A percentile compares a stretch with the other conserved stretches of the same genome.
Evolutionary conservation across 169 alveolate species (phyloP).

Genomic region (Perkinsus olseni): DNA sequence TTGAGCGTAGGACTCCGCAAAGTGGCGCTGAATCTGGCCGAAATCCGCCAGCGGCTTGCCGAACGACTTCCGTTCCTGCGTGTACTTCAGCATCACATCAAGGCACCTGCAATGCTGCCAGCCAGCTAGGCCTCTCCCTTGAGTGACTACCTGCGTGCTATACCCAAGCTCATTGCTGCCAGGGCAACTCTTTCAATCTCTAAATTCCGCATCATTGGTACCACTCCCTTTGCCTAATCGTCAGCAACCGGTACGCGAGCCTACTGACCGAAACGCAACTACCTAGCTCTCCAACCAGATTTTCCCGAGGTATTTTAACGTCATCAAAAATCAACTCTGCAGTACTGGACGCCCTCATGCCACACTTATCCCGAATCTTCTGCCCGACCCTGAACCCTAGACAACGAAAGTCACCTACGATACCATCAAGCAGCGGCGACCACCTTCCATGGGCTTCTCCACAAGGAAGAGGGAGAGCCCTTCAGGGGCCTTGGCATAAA

Average conservation of each 20-base stretch:
- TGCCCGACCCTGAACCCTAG: not conserved
- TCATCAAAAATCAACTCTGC: not conserved
- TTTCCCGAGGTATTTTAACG: not conserved
- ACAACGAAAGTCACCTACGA: not conserved
- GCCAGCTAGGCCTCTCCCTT: not conserved
- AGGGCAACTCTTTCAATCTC: not conserved
- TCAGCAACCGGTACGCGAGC: not conserved
- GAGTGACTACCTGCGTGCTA: not conserved
- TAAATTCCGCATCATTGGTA: constrained; percentile 7
- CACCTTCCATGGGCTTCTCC: not conserved
- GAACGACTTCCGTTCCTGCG: not conserved
- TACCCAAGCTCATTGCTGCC: constrained; percentile 6
- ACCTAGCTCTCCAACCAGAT: not conserved
- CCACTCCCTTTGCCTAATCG: not conserved
- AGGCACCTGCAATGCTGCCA: not conserved
- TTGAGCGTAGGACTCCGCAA: constrained; percentile 1
- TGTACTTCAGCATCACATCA: not conserved
- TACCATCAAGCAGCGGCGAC: not conserved
- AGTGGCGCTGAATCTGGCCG: not conserved
- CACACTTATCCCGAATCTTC: not conserved
- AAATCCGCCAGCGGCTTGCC: not conserved
- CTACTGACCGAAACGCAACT: not conserved
- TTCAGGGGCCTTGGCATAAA: not conserved
- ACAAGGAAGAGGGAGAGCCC: not conserved
- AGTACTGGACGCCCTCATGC: not conserved